Conservation (phyloP, 1,284 basidiomycete genomes). For the Microbotryum saponariae region DNA sequence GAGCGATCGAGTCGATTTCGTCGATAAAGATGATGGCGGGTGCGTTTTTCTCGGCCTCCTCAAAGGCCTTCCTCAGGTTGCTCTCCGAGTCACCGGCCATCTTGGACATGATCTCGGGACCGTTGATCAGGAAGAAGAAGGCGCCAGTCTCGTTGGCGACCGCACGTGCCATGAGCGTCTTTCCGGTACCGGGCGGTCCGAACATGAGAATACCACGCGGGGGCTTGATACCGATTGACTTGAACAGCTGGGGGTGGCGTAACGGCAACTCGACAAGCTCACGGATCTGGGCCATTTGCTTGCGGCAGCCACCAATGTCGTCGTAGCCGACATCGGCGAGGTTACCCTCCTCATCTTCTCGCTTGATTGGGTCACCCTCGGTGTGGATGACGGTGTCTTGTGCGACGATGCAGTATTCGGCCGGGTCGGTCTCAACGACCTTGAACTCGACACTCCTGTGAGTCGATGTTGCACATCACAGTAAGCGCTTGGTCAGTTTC, state of each 20-base stretch:
- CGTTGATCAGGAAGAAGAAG: conserved; percentile 99
- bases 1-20: conserved; percentile 97
- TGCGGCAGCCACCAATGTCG: conserved; percentile 97
- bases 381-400: conserved; percentile 94
- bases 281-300: conserved; percentile 99
- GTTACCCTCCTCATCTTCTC: conserved; percentile 97
- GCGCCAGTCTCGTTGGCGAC: conserved; percentile 99
- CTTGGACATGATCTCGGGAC: conserved; percentile 97
- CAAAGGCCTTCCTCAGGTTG: conserved; percentile 94
- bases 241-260: conserved; percentile 98
- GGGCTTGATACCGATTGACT: conserved; percentile 99
- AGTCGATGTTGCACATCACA: background rate
- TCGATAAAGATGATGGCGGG: conserved; percentile 99
- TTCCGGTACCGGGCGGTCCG: conserved; percentile 93
- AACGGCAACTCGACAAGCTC: conserved; percentile 97
- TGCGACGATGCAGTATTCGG: conserved; percentile 93
- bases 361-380: conserved; percentile 98
- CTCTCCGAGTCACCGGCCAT: conserved; percentile 71
- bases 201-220: conserved; percentile 96
- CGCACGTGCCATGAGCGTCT: conserved; percentile 96
- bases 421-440: conserved; percentile 67
- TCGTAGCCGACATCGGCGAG: conserved; percentile 97
- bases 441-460: conserved; percentile 83
- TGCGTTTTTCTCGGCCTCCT: conserved; percentile 99
- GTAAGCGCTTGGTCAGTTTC: background rate